Base-by-base conservation (phyloP, 164 flowering plant species). In the Warburgia ugandensis region DNA sequence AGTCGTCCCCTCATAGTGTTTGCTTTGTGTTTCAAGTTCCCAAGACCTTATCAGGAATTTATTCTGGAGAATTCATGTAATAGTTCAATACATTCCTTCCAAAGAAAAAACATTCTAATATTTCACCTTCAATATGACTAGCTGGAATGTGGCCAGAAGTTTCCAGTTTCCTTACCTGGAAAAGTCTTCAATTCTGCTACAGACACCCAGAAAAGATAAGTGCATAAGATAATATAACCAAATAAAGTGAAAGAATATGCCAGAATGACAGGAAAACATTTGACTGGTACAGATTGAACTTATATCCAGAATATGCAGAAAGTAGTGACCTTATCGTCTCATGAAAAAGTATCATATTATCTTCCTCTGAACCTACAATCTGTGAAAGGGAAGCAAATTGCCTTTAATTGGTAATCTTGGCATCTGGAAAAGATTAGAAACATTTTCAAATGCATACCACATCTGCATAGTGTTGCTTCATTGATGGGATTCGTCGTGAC, bases 281-380 rank as follows among this genome's bases (percentile, higher is more conserved):
- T 19, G 19, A 26, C n/a, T n/a, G n/a, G n/a, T 23, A 29, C 5
- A 48, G 16, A n/a, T 27, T 2, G 1, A 52, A 16, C n/a, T 14
- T 37, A 20, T 14, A 20, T 21, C 17, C 16, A 19, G 27, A 39
- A 46, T 33, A 47, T 0, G 45, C 16, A 43, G 5, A 26, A 47
- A 49, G 41, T 29, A 58, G 11, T 40, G 53, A 89, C 97, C 99
- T 84, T 69, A 89, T 86, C 65, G 84, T 94, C 66, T 94, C 97
- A 63, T 94, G 84, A 59, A 78, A 89, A 55, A 74, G 68, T 52
- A 94, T 77, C 53, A 55, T 49, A 54, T 89, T 86, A 37, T 82
- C 89, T 64, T 83, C 96, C 65, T 84, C 96, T 32, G 78, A 68
- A 50, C 88, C 95, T 63, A 86, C 75, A 49, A 94, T 70, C 97